Evolutionary conservation across 768 basidiomycete genomes (phyloP).

Genomic region (Macrolepiota albuminosa): DNA sequence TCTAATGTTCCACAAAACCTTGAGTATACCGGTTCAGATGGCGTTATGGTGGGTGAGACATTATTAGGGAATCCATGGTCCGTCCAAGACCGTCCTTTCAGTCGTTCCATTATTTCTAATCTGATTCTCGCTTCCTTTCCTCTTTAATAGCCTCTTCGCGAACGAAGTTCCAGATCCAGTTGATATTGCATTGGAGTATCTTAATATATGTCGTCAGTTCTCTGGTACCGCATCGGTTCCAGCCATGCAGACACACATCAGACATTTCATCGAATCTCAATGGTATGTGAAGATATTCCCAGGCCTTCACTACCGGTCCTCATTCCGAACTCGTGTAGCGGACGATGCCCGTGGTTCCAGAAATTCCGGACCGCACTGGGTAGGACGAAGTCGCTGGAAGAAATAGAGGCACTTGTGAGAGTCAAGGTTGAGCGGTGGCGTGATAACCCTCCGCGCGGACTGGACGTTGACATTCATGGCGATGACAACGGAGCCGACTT

Average conservation of each 20-base stretch:
- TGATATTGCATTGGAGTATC: slow-evolving; percentile 64
- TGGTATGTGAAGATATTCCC: slow-evolving; percentile 39
- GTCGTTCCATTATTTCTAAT: not conserved
- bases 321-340: slow-evolving; percentile 24
- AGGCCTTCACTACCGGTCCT: slow-evolving; percentile 6
- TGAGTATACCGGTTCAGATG: slow-evolving; percentile 57
- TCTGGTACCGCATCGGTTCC: slow-evolving; percentile 44
- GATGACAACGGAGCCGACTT: slow-evolving; percentile 11
- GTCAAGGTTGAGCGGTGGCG: slow-evolving; percentile 47
- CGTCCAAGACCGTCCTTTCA: slow-evolving; percentile 1
- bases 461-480: slow-evolving; percentile 16
- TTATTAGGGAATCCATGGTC: slow-evolving; percentile 73
- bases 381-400: slow-evolving; percentile 37
- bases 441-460: slow-evolving; percentile 27
- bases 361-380: slow-evolving; percentile 47
- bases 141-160: slow-evolving; percentile 48
- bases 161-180: slow-evolving; percentile 56
- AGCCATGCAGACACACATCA: slow-evolving; percentile 58
- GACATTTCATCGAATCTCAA: slow-evolving; percentile 64
- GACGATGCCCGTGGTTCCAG: slow-evolving; percentile 49
- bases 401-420: slow-evolving; percentile 40
- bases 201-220: slow-evolving; percentile 52
- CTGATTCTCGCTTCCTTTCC: slow-evolving; percentile 5
- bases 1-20: slow-evolving; percentile 53
- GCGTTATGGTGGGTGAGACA: slow-evolving; percentile 80